phyloP scores from a whole-genome alignment of 176 grass and related monocot species.

The Paspalum vaginatum region DNA sequence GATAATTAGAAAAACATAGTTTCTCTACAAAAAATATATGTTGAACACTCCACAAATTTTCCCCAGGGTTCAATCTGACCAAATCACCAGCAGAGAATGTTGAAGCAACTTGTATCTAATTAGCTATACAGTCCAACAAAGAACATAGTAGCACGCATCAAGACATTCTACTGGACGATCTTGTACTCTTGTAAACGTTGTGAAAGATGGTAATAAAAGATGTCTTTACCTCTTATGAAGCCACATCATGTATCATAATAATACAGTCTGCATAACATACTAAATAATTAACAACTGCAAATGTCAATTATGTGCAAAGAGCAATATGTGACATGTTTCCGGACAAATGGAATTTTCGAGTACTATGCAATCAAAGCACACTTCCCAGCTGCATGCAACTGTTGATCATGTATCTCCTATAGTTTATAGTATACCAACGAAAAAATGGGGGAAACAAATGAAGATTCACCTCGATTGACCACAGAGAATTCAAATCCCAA shows the following conservation, averaged over 20 bases:
- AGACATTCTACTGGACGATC: not conserved
- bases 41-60: not conserved
- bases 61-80: not conserved
- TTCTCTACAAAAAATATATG: not conserved
- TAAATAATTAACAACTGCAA: not conserved
- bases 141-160: slow-evolving; percentile 3
- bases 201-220: not conserved
- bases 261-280: slow-evolving; percentile 17
- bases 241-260: slow-evolving; percentile 8
- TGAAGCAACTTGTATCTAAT: not conserved
- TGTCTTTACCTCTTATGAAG: not conserved
- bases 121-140: not conserved
- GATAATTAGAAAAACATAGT: not conserved
- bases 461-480: slow-evolving; percentile 63
- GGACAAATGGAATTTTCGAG: not conserved
- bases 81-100: not conserved
- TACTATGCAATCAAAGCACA: not conserved
- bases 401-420: not conserved
- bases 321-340: slow-evolving; percentile 5
- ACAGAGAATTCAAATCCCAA: slow-evolving; percentile 83
- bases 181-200: not conserved
- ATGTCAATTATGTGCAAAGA: not conserved
- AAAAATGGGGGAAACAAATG: not conserved
- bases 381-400: not conserved
- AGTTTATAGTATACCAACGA: not conserved